Base-by-base conservation (phyloP, 805 yeast genomes). In the Suhomyces canberraensis region DNA sequence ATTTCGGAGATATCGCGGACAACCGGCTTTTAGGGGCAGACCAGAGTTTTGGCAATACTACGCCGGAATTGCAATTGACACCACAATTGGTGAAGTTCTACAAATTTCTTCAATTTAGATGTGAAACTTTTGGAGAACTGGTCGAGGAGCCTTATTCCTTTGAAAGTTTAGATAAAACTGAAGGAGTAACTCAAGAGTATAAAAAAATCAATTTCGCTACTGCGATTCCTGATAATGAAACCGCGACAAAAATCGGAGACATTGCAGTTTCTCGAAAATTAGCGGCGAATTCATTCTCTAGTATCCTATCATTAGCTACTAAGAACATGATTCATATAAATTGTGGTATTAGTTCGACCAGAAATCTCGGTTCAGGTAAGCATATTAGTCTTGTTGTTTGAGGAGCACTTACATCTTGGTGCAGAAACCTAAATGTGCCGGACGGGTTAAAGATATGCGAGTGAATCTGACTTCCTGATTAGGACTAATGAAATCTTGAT, bases 281-380 rank as follows among this genome's bases (percentile, higher is more conserved):
- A 20, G 66, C 58, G 6, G 58, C 57, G 11, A 58, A 48, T 27
- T 50, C 65, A 8, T 58, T 63, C 35, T 37, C 55, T 0, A 53
- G 58, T 33, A 27, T 61, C 2, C 42, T 61, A 13, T 45, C 54
- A 15, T 44, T 63, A 15, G 61, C 62, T 0, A 46, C 54, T 4
- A 42, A 40, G n/a, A 40, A 44, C 30, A 29, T 40, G 25, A 37
- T 53, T 0, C 13, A 17, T 8, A 8, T 24, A 9, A 20, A 20
- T 20, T 20, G 22, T 20, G 22, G 22, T 20, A 9, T 20, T 20
- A 20, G 22, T 9, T n/a, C n/a, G n/a, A n/a, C n/a, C n/a, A n/a
- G n/a, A n/a, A n/a, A n/a, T n/a, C n/a, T n/a, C n/a, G n/a, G n/a
- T n/a, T n/a, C n/a, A n/a, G n/a, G n/a, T n/a, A n/a, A n/a, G n/a